Percentiles rank a stretch among this genome's conserved stretches.
Evolutionary conservation across 257 asterid genomes (phyloP).

Genomic region (Fraxinus excelsior): DNA sequence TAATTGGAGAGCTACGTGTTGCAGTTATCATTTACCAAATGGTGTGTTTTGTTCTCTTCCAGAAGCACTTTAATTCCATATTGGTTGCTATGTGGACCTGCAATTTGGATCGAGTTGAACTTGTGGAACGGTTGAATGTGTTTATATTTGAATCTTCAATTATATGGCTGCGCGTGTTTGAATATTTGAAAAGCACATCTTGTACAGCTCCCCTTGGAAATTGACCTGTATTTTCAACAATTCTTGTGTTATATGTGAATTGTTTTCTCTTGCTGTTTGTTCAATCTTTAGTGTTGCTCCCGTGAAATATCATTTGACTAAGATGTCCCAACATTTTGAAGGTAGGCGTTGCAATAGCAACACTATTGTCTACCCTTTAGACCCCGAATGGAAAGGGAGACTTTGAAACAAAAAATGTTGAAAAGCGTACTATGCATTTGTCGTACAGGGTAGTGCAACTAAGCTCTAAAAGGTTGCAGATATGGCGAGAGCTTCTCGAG

Average conservation of each 20-base stretch:
- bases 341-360: not conserved
- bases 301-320: not conserved
- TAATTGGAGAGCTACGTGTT: not conserved
- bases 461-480: not conserved
- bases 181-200: not conserved
- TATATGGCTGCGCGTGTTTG: not conserved
- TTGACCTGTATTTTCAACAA: not conserved
- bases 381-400: not conserved
- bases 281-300: not conserved
- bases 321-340: too few relatives aligned
- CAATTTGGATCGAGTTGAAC: not conserved
- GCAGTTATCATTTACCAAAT: not conserved
- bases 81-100: not conserved
- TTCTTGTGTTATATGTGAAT: not conserved
- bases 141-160: slow-evolving; percentile 16
- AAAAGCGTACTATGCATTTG: not conserved
- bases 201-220: not conserved
- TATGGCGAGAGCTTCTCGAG: not conserved
- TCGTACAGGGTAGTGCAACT: not conserved
- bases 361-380: not conserved
- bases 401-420: not conserved
- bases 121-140: slow-evolving; percentile 17
- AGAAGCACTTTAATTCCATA: slow-evolving; percentile 6
- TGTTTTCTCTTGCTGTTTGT: not conserved
- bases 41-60: slow-evolving; percentile 6